These are phyloP conservation scores for Macadamia tetraphylla DNA, from an alignment of 164 flowering plant species.

Conservation along the genomic window DNA sequence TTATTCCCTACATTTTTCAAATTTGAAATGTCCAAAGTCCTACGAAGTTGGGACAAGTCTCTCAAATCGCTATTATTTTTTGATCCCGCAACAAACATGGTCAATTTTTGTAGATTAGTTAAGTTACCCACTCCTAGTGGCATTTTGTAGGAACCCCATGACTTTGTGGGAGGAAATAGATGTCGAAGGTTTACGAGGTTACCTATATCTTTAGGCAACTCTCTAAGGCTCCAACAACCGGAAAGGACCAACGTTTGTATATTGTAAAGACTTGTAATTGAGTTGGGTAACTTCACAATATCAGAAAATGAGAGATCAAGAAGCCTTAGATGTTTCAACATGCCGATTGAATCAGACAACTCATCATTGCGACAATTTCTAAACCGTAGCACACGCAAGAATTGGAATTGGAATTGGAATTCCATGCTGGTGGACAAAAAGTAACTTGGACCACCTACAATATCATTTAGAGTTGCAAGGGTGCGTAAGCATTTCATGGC, in stretches of 20 bases:
- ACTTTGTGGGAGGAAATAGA: not conserved
- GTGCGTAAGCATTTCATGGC: too few species aligned
- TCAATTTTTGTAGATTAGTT: conserved; percentile 13
- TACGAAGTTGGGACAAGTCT: conserved; percentile 6
- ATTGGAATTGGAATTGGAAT: not conserved
- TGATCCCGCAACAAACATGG: conserved; percentile 13
- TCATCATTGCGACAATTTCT: not conserved
- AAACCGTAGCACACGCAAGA: conserved; percentile 13
- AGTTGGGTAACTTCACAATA: conserved; percentile 11
- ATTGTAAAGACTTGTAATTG: conserved; percentile 3
- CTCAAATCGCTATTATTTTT: conserved; percentile 12
- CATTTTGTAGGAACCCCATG: not conserved
- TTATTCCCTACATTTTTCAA: conserved; percentile 14
- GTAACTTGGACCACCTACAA: not conserved
- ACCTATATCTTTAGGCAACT: conserved; percentile 13
- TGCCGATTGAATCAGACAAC: conserved; percentile 6
- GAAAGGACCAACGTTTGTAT: conserved; percentile 7
- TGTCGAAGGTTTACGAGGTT: conserved; percentile 13
- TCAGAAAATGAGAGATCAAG: conserved; percentile 13
- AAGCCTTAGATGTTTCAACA: conserved; percentile 11
- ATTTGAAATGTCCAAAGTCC: conserved; percentile 12
- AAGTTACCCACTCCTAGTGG: conserved; percentile 16
- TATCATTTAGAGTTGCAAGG: too few species aligned
- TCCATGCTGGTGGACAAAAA: not conserved
- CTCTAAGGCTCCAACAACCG: not conserved